These are phyloP conservation scores for Bruguiera hainesii DNA, from an alignment of 441 rosid genomes.

Conservation along the genomic window DNA sequence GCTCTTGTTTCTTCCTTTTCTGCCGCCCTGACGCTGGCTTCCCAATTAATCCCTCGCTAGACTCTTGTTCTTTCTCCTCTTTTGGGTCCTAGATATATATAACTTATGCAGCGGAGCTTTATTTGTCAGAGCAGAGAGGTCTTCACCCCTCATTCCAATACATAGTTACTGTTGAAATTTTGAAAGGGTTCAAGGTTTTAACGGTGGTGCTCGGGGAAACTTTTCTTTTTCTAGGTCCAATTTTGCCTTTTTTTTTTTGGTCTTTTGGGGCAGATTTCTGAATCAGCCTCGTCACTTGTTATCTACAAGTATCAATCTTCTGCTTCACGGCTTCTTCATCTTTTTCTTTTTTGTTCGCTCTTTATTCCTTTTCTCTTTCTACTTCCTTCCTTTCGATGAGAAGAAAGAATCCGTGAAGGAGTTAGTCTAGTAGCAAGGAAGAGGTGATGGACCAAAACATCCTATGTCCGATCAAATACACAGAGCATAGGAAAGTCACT, in stretches of 20 bases:
- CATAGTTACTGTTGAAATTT: background rate
- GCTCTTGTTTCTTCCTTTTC: background rate
- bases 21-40: background rate
- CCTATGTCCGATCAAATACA: conserved; percentile 55
- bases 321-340: conserved; percentile 21
- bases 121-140: no score
- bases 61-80: no score
- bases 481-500: conserved; percentile 48
- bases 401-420: conserved; percentile 14
- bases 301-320: conserved; percentile 23
- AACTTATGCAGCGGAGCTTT: no score
- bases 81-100: background rate
- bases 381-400: conserved; percentile 29
- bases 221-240: no score
- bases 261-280: conserved; percentile 23
- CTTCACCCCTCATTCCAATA: background rate
- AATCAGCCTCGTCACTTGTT: conserved; percentile 12
- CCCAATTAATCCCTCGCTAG: background rate
- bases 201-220: background rate
- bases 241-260: background rate
- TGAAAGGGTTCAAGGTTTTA: background rate
- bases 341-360: conserved; percentile 12
- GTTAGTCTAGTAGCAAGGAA: background rate
- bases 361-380: background rate
- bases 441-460: conserved; percentile 41